Evolutionary conservation across 2,329 filamentous ascomycete species (phyloP), one percentile per base, ranked within the genome.

Genomic region (Talaromyces amestolkiae): DNA sequence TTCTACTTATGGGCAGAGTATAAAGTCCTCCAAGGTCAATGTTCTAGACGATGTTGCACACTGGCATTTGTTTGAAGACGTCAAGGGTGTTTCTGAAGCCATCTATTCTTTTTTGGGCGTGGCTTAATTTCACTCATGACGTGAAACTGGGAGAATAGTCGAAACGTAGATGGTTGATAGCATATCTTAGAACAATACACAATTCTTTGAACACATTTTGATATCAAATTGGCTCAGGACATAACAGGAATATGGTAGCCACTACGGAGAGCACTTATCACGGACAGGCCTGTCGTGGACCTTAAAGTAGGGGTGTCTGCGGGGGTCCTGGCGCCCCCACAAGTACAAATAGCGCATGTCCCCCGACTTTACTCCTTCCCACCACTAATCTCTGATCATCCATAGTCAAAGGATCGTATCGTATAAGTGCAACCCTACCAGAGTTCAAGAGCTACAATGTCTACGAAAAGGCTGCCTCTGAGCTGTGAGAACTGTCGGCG

Each of bases 41-140:
- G 70, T 31, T 27, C 66, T 85, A 59, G 56, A 75, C n/a, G 72
- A 74, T 11, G 77, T 82, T 6, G 83, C 82, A 0, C 81, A 85
- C 70, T 86, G 83, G 82, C 80, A 82, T 73, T 69, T 82, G 3
- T 83, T 83, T 69, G 83, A 86, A 72, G 78, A 84, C 69, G 45
- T 77, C 7, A 70, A 75, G 19, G 77, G 73, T 1, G 77, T 82
- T n/a, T 70, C 70, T 1, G 24, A 53, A 35, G 33, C 63, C 9
- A 49, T 65, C 17, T 58, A 54, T 51, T 33, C 27, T 4, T 67
- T 67, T 35, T 15, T 63, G 11, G 49, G 49, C 1, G 49, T 54
- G 24, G 7, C 8, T 33, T 51, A 17, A 31, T 33, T n/a, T 7
- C 8, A n/a, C 31, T 6, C 27, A n/a, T n/a, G 24, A 53, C 9